Base-by-base conservation (phyloP, 2,329 filamentous ascomycete species). In the Talaromyces sp. region DNA sequence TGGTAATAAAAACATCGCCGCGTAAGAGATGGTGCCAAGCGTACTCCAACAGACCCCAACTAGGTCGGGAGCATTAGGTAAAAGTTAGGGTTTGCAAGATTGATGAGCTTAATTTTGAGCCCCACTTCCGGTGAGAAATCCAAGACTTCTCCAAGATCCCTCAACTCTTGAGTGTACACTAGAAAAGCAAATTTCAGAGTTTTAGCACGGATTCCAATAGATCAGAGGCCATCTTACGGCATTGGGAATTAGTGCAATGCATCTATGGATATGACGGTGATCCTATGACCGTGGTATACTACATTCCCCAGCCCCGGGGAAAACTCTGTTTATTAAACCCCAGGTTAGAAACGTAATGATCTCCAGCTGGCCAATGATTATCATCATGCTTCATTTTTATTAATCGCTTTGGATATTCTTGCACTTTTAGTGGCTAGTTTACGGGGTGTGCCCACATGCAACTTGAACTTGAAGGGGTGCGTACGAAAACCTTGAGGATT, bases 21-120 rank as follows among this genome's bases (percentile, higher is more conserved):
- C 47, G 44, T 43, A 42, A 33, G 46, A 52, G 44, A 47, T 49
- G 36, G 29, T 39, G 48, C 29, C 24, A 35, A 49, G 16, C 9
- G 41, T 44, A 62, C 60, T 56, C 49, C 52, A 55, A 59, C 17
- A 32, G 44, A 62, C 61, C 51, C 59, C 59, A 62, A 63, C 42
- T 35, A 17, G 9, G 16, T 52, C 47, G 52, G 54, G 47, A 51
- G 20, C 22, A 62, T 63, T 63, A 63, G 57, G 61, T 62, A 63
- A 63, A 60, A 51, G 24, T 48, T 51, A 51, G 56, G 51, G 37
- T 56, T 49, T 16, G 19, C 17, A 27, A 27, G 41, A 24, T 43
- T 41, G 40, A 47, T 57, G 55, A 63, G 55, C 59, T 63, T 63
- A 49, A 62, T 54, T 62, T 62, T 46, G 27, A 40, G 49, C 54